Evolutionary conservation across 2,329 filamentous ascomycete species (phyloP), one percentile per base, ranked within the genome.

Genomic region (Alternaria sp.): DNA sequence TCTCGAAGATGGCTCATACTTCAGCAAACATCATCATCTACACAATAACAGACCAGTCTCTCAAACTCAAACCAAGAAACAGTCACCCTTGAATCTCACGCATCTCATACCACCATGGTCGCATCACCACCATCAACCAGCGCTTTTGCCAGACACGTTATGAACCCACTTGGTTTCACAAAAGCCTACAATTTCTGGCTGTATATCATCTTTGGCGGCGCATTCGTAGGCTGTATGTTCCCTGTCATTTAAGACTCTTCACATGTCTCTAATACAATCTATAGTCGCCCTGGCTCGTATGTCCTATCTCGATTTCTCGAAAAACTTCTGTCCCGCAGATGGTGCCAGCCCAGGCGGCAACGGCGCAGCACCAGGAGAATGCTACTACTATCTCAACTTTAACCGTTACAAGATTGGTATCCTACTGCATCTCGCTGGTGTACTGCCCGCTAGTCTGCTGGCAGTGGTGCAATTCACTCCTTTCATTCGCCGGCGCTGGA

Each of bases 141-240:
- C 16, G 50, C 58, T 38, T 57, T 60, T 36, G 61, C 64, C 4
- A 57, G 64, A 10, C 64, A 56, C 10, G 54, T 74, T 22, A 67
- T 71, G 48, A 80, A 76, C 44, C 76, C 81, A 3, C 59, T 88
- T 27, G 87, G 87, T 50, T 89, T 89, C 77, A 73, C 77, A 3
- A 85, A 85, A 67, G 80, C 79, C 36, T 88, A 87, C 79, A 89
- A 87, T 72, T 87, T 89, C 65, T 64, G 79, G 38, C 78, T 89
- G 3, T 89, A 82, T 32, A 53, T 70, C 40, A 59, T 68, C 28
- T 70, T 71, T 38, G 66, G 57, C 8, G 69, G 69, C 16, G 66
- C 66, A 25, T 43, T 71, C 9, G n/a, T 60, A 16, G 67, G 67
- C 18, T 71, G 64, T 64, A 59, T n/a, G 57, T 55, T 9, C 22